Evolutionary conservation across 306 rosid genomes (phyloP).

Genomic region (Malus domestica): DNA sequence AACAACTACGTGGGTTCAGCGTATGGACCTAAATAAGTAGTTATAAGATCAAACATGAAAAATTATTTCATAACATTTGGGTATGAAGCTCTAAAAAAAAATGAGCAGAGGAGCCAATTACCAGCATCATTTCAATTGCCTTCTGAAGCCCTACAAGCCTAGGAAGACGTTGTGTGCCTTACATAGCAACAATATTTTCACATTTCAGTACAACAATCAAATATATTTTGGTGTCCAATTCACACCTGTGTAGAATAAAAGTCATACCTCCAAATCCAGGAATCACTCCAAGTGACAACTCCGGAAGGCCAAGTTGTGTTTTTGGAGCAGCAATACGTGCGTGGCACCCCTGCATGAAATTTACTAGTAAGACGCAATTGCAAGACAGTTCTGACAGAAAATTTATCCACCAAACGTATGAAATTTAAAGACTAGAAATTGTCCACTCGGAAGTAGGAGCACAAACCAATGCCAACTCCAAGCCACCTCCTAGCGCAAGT

Average conservation of each 20-base stretch:
- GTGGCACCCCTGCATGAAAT: slow-evolving; percentile 69
- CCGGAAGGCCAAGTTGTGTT: slow-evolving; percentile 89
- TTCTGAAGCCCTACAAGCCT: slow-evolving; percentile 78
- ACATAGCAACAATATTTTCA: slow-evolving; percentile 20
- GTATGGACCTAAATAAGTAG: not conserved
- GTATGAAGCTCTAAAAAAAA: not conserved
- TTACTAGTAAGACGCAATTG: slow-evolving; percentile 1
- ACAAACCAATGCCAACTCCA: slow-evolving; percentile 92
- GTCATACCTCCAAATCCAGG: slow-evolving; percentile 94
- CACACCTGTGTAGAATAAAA: slow-evolving; percentile 2
- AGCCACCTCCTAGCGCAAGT: slow-evolving; percentile 98
- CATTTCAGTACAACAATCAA: slow-evolving; percentile 12
- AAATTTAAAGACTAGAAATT: not conserved
- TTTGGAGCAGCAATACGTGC: slow-evolving; percentile 82
- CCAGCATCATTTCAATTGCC: slow-evolving; percentile 95
- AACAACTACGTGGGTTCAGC: not conserved
- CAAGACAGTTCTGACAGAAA: not conserved
- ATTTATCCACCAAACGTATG: not conserved
- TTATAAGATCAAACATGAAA: not conserved
- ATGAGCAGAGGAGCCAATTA: slow-evolving; percentile 19
- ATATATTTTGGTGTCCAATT: not conserved
- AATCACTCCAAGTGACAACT: slow-evolving; percentile 82
- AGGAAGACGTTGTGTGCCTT: slow-evolving; percentile 98
- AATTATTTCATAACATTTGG: not conserved
- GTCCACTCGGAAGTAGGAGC: slow-evolving; percentile 5